Evolutionary conservation across 106 monocot species (phyloP).

Genomic region (Dendrobium chrysotoxum): DNA sequence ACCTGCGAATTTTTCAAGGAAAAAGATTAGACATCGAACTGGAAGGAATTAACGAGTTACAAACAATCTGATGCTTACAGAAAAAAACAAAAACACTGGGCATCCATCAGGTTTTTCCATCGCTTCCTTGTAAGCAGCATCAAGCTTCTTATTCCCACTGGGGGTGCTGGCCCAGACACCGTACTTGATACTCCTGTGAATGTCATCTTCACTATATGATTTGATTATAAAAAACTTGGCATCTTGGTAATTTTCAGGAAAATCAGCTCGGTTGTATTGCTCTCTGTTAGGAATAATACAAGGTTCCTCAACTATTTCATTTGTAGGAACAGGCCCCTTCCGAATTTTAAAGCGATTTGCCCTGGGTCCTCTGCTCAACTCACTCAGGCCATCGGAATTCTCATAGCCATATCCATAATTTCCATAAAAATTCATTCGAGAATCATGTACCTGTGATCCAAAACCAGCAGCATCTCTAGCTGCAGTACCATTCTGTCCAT

Average conservation of each 20-base stretch:
- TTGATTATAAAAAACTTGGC: conserved; percentile 92
- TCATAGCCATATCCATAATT: conserved; percentile 41
- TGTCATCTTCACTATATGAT: conserved; percentile 90
- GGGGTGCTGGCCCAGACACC: conserved; percentile 86
- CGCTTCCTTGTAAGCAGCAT: conserved; percentile 69
- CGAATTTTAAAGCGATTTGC: conserved; percentile 35
- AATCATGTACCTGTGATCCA: conserved; percentile 27
- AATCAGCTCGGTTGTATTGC: conserved; percentile 56
- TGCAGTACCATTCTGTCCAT: conserved; percentile 31
- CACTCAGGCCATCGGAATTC: conserved; percentile 56
- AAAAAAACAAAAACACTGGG: conserved; percentile 84
- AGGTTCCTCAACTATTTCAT: conserved; percentile 20
- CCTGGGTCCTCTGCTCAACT: conserved; percentile 72
- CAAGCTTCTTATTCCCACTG: conserved; percentile 84
- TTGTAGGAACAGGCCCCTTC: conserved; percentile 20
- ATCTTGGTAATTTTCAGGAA: conserved; percentile 32
- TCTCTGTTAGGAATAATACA: conserved; percentile 37
- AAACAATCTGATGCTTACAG: conserved; percentile 29
- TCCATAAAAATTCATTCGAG: conserved; percentile 39
- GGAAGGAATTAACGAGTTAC: not conserved
- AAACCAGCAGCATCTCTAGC: conserved; percentile 22
- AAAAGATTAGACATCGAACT: not conserved
- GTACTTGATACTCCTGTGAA: conserved; percentile 94
- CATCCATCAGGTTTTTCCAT: conserved; percentile 43
- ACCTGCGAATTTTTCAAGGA: conserved; percentile 38